Evolutionary conservation across 2,329 filamentous ascomycete genomes (phyloP).

Genomic region (Polychaeton citri): DNA sequence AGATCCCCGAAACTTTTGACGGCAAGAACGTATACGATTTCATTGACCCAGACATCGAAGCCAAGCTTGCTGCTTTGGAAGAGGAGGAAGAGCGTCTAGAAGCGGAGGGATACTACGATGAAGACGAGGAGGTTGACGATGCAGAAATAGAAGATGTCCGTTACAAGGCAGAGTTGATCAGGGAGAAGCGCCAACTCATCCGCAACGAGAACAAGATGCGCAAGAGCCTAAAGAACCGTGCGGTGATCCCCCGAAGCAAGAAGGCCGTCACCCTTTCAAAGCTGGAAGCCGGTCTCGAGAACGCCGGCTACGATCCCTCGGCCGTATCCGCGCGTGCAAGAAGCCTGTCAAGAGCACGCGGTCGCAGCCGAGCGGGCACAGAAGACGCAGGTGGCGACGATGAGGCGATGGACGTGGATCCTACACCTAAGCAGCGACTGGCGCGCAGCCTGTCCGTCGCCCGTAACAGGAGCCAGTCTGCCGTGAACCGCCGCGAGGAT

Average conservation of each 20-base stretch:
- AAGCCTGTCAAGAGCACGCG: slow-evolving; percentile 50
- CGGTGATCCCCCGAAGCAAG: slow-evolving; percentile 73
- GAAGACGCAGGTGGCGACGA: slow-evolving; percentile 43
- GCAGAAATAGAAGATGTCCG: slow-evolving; percentile 77
- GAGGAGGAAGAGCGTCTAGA: slow-evolving; percentile 91
- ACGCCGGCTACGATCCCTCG: slow-evolving; percentile 72
- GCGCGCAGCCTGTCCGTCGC: slow-evolving; percentile 50
- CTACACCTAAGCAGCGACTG: slow-evolving; percentile 23
- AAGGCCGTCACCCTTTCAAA: slow-evolving; percentile 72
- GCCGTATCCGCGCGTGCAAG: slow-evolving; percentile 55
- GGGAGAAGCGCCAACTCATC: slow-evolving; percentile 85
- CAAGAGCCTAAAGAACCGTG: slow-evolving; percentile 94
- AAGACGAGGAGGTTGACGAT: slow-evolving; percentile 65
- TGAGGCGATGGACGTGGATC: slow-evolving; percentile 60
- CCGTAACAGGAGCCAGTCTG: slow-evolving; percentile 49
- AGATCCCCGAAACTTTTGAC: slow-evolving; percentile 84
- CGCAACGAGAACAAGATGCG: slow-evolving; percentile 90
- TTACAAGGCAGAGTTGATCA: slow-evolving; percentile 87
- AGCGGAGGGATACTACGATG: slow-evolving; percentile 86
- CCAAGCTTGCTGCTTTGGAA: slow-evolving; percentile 80
- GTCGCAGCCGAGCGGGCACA: slow-evolving; percentile 50
- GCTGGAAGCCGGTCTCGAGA: slow-evolving; percentile 74
- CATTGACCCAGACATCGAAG: slow-evolving; percentile 91
- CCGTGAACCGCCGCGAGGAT: slow-evolving; percentile 58
- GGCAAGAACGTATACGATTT: slow-evolving; percentile 98